Base-by-base conservation (phyloP, 768 basidiomycete genomes). In the Tricholoma sp. region DNA sequence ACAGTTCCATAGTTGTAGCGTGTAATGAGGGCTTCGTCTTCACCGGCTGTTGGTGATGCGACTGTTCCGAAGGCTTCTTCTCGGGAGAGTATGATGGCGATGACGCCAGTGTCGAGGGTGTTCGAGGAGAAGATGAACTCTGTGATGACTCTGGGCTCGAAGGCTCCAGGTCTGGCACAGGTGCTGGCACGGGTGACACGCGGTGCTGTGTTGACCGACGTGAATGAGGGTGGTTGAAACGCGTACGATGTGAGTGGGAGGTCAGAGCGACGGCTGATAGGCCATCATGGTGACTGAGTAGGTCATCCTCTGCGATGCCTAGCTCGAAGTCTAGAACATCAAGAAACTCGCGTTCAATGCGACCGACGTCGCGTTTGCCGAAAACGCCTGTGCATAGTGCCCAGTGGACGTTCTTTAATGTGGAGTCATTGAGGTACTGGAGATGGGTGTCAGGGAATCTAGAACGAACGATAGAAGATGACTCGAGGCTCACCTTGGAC, bases 341-440 rank as follows among this genome's bases (percentile, higher is more conserved):
- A 49, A 90, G 80, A 69, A 88, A 89, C 71, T 91, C 89, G 63
- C 89, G 82, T 71, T 91, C 88, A 65, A 90, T 89, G 61, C 88
- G 81, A 47, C 87, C 88, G 28, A 89, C 81, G 63, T 91, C 89
- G 39, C 88, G 82, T 68, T 88, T 89, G 61, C 88, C 87, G 66
- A 91, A 91, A 28, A 90, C 85, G 31, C 86, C 85, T 0, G 89
- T 89, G 70, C 88, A 89, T n/a, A 88, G 75, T 8, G 88, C 86
- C 91, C 91, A 94, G 69, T 94, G 91, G 50, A 89, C 79, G 72
- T 94, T 94, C 79, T 94, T 94, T 13, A 93, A 80, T 28, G 89
- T 91, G 13, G 88, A 91, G 68, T 95, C 93, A 68, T 94, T 93
- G 34, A 88, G 74, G 67, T 94, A 94, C 84, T 90, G 57, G 11